Conservation (phyloP, 2,329 filamentous ascomycete species). For the Pseudocercospora cruenta region DNA sequence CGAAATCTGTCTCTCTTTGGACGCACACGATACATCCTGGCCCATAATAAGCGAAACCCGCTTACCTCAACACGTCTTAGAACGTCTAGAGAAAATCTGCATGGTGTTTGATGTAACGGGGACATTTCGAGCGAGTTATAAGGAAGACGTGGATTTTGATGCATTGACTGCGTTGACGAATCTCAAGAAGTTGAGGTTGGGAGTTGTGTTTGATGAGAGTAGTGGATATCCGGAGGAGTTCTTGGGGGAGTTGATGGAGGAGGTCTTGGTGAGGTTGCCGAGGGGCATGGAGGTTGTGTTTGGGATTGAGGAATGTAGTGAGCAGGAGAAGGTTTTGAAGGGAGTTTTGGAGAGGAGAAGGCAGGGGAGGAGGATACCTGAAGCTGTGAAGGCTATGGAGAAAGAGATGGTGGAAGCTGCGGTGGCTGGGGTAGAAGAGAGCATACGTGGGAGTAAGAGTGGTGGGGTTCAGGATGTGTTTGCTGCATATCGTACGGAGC, state of each 20-base stretch:
- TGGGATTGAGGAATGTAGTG: slow-evolving; percentile 20
- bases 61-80: slow-evolving; percentile 29
- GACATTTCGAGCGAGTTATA: slow-evolving; percentile 25
- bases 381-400: background rate
- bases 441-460: slow-evolving; percentile 9
- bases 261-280: slow-evolving; percentile 28
- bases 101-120: slow-evolving; percentile 33
- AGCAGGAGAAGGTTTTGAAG: slow-evolving; percentile 15
- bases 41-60: slow-evolving; percentile 30
- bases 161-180: slow-evolving; percentile 20
- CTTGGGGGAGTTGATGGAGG: background rate
- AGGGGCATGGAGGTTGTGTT: slow-evolving; percentile 20
- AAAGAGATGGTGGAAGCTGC: background rate
- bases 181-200: slow-evolving; percentile 14
- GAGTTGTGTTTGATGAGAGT: slow-evolving; percentile 13
- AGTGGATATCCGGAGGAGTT: slow-evolving; percentile 16
- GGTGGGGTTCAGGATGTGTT: slow-evolving; percentile 12
- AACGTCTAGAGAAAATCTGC: slow-evolving; percentile 28
- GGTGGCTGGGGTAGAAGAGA: slow-evolving; percentile 13
- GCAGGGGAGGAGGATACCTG: background rate
- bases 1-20: slow-evolving; percentile 46
- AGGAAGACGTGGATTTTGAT: slow-evolving; percentile 29
- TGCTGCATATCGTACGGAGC: slow-evolving; percentile 6
- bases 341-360: slow-evolving; percentile 7
- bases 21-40: slow-evolving; percentile 33